Evolutionary conservation across 305 asterid species (phyloP).

Genomic region (Fraxinus paxiana): DNA sequence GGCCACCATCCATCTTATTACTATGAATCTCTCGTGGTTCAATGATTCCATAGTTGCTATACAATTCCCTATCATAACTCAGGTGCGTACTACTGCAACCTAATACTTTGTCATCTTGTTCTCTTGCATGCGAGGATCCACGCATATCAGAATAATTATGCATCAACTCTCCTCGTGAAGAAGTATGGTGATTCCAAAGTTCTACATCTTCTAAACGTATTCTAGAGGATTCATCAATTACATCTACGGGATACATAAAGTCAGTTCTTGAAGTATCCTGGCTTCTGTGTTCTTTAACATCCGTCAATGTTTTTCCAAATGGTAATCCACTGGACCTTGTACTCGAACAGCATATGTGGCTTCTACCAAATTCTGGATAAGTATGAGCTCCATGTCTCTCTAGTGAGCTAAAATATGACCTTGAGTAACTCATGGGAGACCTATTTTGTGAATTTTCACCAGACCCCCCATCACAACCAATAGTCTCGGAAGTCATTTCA

Average conservation of each 20-base stretch:
- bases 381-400: conserved; percentile 29
- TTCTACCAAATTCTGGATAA: conserved; percentile 29
- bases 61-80: conserved; percentile 28
- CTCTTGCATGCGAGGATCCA: conserved; percentile 24
- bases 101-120: conserved; percentile 33
- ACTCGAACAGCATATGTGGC: conserved; percentile 18
- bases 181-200: conserved; percentile 30
- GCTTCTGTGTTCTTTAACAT: conserved; percentile 31
- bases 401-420: conserved; percentile 31
- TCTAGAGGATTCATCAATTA: conserved; percentile 32
- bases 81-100: conserved; percentile 32
- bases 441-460: conserved; percentile 29
- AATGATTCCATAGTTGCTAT: conserved; percentile 30
- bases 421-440: conserved; percentile 16
- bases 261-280: conserved; percentile 31
- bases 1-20: conserved; percentile 28
- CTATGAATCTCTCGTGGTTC: conserved; percentile 22
- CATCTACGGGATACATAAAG: conserved; percentile 15
- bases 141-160: conserved; percentile 28
- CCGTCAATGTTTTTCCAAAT: conserved; percentile 20
- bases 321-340: conserved; percentile 26
- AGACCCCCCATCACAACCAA: conserved; percentile 28
- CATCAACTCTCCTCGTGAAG: conserved; percentile 22
- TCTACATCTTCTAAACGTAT: conserved; percentile 30
- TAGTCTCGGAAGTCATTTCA: conserved; percentile 29